Evolutionary conservation across 78 protist species (phyloP).

Genomic region (Dictyostelium brefeldianum): DNA sequence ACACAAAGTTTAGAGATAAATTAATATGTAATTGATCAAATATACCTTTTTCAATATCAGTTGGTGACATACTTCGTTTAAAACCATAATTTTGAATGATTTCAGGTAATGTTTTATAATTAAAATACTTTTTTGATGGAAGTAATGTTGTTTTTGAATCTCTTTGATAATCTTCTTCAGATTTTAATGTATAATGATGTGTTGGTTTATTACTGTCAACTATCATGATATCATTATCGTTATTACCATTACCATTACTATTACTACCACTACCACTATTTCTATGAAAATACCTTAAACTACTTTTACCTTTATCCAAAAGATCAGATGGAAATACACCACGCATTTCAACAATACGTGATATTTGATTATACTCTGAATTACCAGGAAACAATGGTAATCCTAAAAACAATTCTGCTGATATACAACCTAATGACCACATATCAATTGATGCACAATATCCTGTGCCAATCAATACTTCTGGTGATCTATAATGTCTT

Average conservation of each 20-base stretch:
- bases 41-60: slow-evolving; percentile 51
- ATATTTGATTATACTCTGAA: slow-evolving; percentile 91
- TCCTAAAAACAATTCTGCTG: slow-evolving; percentile 93
- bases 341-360: slow-evolving; percentile 85
- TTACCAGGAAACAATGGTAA: slow-evolving; percentile 96
- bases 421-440: slow-evolving; percentile 93
- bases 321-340: slow-evolving; percentile 84
- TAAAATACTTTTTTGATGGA: slow-evolving; percentile 82
- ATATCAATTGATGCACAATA: slow-evolving; percentile 90
- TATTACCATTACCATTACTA: background rate
- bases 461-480: slow-evolving; percentile 92
- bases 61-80: slow-evolving; percentile 38
- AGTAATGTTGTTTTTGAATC: slow-evolving; percentile 46
- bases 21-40: background rate
- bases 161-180: slow-evolving; percentile 69
- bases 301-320: slow-evolving; percentile 54
- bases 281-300: slow-evolving; percentile 51
- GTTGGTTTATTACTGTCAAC: background rate
- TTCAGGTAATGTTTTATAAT: slow-evolving; percentile 73
- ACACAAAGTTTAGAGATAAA: background rate
- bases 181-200: slow-evolving; percentile 44
- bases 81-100: slow-evolving; percentile 71
- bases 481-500: slow-evolving; percentile 97
- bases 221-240: background rate
- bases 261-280: background rate